phyloP scores from a whole-genome alignment of 2,329 filamentous ascomycete species.

The Talaromyces sp. region DNA sequence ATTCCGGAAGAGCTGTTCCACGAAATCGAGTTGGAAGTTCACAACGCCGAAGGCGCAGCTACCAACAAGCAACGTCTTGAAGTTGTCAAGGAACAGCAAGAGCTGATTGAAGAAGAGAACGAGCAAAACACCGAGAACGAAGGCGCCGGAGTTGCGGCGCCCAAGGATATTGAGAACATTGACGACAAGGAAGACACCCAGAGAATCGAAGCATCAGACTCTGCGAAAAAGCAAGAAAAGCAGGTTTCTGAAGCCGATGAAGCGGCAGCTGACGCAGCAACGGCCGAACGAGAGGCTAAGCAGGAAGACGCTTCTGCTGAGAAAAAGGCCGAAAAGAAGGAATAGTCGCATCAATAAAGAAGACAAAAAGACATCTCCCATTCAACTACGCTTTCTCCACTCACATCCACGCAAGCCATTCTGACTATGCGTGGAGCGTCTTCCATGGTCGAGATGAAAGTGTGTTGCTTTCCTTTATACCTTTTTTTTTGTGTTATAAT shows the following conservation, averaged over 20 bases:
- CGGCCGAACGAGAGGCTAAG: slow-evolving; percentile 19
- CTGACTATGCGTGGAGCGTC: not conserved
- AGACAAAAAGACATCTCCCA: not conserved
- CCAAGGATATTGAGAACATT: slow-evolving; percentile 84
- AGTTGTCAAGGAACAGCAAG: slow-evolving; percentile 96
- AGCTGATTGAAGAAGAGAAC: slow-evolving; percentile 95
- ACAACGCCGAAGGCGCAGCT: slow-evolving; percentile 91
- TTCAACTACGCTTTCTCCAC: not conserved
- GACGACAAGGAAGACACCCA: slow-evolving; percentile 76
- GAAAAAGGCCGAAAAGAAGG: slow-evolving; percentile 4
- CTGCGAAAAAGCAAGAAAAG: slow-evolving; percentile 12
- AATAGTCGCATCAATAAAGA: not conserved
- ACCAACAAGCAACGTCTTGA: slow-evolving; percentile 99
- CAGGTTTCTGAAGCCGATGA: slow-evolving; percentile 46
- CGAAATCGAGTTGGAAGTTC: slow-evolving; percentile 97
- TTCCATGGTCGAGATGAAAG: not conserved
- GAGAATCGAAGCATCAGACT: slow-evolving; percentile 43
- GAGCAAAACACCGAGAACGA: slow-evolving; percentile 81
- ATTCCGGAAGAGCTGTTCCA: slow-evolving; percentile 99
- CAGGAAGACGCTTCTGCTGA: not conserved
- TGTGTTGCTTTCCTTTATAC: not conserved
- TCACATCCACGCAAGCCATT: not conserved
- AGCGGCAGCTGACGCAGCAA: slow-evolving; percentile 34
- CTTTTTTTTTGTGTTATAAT: not conserved
- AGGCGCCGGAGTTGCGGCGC: slow-evolving; percentile 66